Conservation (phyloP, 345 rosid species). For the Camelina laxa region DNA sequence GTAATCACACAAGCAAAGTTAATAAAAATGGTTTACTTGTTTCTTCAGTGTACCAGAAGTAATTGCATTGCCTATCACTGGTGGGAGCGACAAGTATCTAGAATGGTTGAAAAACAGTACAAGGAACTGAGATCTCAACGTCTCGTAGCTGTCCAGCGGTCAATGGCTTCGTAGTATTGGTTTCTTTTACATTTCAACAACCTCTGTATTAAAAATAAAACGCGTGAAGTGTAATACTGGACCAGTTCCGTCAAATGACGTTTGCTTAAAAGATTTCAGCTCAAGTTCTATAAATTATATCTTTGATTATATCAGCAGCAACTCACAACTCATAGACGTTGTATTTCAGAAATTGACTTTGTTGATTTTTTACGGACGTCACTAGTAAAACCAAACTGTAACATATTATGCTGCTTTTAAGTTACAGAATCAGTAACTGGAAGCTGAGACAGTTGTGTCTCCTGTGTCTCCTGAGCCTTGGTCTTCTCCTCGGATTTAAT, state of each 20-base stretch:
- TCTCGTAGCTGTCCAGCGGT: background rate
- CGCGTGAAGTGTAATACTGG: background rate
- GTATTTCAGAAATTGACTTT: background rate
- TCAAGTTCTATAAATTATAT: too few relatives aligned
- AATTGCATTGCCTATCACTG: constrained; percentile 80
- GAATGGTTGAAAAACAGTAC: constrained; percentile 89
- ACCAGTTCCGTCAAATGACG: background rate
- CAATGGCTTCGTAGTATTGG: constrained; percentile 26
- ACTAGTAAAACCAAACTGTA: background rate
- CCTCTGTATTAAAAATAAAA: constrained; percentile 8
- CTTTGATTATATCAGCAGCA: background rate
- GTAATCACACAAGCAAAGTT: background rate
- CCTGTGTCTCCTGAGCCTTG: constrained; percentile 21
- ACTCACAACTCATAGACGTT: constrained; percentile 1
- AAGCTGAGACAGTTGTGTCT: constrained; percentile 37
- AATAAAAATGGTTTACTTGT: constrained; percentile 4
- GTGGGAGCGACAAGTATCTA: constrained; percentile 75
- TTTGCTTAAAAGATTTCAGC: background rate
- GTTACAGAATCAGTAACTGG: constrained; percentile 12
- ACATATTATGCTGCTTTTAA: constrained; percentile 8
- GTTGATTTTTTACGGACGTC: background rate
- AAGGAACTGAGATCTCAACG: constrained; percentile 55
- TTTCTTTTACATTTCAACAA: constrained; percentile 13
- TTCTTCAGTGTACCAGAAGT: constrained; percentile 81
- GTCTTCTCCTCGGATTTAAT: constrained; percentile 21